Base-by-base conservation (phyloP, 331 rosid species). In the Acacia concinna region DNA sequence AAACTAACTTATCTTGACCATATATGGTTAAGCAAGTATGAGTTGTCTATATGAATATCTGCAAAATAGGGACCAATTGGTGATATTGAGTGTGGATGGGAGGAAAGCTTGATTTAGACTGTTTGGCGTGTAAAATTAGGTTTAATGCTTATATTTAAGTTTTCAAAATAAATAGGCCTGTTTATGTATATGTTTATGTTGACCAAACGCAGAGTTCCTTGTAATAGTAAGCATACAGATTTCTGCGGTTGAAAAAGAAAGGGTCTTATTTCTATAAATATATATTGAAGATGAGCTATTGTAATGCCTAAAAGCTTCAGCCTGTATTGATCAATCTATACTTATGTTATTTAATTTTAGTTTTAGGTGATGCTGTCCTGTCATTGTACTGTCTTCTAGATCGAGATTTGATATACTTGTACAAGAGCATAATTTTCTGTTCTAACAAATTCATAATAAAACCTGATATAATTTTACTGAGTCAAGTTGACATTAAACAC, bases 1-100 rank as follows among this genome's bases (percentile, higher is more conserved):
- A 75, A 71, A 78, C 34, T 46, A 43, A 79, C 68, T 46, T 15
- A 56, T 73, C 43, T 75, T 35, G 79, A 71, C 49, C 34, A 41
- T 46, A 40, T 28, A 73, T 76, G 60, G 18, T 71, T 49, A 70
- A 46, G 49, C 64, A 12, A 11, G 64, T 23, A 21, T 10, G 63
- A 23, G 63, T 54, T 54, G 13, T 54, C 15, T 21, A 54, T 30
- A 3, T 21, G 62, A n/a, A 21, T 8, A 21, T 54, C 37, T 60
- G 67, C 67, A 30, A 60, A 60, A 60, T 28, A 60, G 37, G 67
- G 67, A 60, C 21, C 37, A 28, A 60, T 28, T 28, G 37, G 18
- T 6, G 9, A 60, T 60, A 28, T 30, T 27, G 34, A 27, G 35
- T 59, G 66, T 60, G 37, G 37, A 28, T 28, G 37, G 30, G 10